Conservation (phyloP, 257 asterid species). For the Penstemon barbatus region DNA sequence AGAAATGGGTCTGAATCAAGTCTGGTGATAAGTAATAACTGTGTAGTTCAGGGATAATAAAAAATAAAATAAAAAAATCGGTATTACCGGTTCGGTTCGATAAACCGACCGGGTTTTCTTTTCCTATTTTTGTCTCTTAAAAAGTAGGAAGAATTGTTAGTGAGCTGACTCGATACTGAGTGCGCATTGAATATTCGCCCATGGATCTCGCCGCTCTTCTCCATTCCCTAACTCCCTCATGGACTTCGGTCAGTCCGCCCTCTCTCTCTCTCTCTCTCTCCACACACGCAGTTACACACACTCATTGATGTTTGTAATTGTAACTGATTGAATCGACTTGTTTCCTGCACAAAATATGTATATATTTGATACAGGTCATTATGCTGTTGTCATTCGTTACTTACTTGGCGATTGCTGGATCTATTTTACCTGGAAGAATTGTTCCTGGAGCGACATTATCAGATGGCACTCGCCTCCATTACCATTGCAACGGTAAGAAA, state of each 20-base stretch:
- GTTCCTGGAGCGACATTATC: slow-evolving; percentile 70
- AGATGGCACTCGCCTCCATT: slow-evolving; percentile 76
- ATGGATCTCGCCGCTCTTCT: slow-evolving; percentile 64
- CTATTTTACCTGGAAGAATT: slow-evolving; percentile 73
- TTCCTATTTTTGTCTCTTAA: no score
- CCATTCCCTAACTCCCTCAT: slow-evolving; percentile 55
- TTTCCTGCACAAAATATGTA: not conserved
- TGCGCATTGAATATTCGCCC: slow-evolving; percentile 22
- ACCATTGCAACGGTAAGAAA: slow-evolving; percentile 77
- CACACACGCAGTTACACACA: not conserved
- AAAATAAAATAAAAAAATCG: no score
- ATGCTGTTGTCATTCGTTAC: slow-evolving; percentile 57
- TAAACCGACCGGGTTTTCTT: no score
- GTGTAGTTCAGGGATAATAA: no score
- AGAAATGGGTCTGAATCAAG: no score
- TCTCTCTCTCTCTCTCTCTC: slow-evolving; percentile 16
- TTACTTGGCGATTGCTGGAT: slow-evolving; percentile 77
- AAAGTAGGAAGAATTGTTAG: not conserved
- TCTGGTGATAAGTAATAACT: no score
- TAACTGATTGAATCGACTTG: slow-evolving; percentile 17
- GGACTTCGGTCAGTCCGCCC: slow-evolving; percentile 65
- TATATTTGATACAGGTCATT: slow-evolving; percentile 40
- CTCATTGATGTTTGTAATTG: slow-evolving; percentile 1
- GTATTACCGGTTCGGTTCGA: no score
- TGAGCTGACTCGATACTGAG: slow-evolving; percentile 7